Percentiles rank a stretch among this genome's conserved stretches.
Evolutionary conservation across 179 eudicot genomes (phyloP).

Genomic region (Corrigiola litoralis): DNA sequence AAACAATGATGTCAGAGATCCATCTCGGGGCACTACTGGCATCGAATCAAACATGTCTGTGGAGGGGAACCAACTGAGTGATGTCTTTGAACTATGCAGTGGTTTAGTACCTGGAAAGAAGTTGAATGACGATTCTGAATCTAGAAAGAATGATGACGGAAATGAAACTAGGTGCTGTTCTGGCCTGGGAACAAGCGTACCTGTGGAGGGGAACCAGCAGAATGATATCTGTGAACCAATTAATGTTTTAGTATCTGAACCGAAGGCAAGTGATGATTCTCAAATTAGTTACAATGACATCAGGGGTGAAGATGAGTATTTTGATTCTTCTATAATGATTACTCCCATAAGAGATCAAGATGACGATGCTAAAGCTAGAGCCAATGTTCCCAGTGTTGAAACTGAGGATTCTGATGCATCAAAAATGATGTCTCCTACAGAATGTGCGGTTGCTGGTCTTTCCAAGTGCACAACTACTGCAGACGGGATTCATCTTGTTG

Average conservation of each 20-base stretch:
- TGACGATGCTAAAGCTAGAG: neutral
- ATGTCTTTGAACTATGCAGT: neutral
- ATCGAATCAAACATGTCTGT: constrained; percentile 12
- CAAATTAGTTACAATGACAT: neutral
- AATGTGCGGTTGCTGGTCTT: constrained; percentile 6
- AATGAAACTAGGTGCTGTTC: neutral
- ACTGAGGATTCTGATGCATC: constrained; percentile 12
- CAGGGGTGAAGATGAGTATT: neutral
- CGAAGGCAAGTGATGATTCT: constrained; percentile 3
- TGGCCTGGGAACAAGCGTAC: neutral
- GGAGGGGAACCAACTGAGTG: constrained; percentile 25
- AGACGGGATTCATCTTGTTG: constrained; percentile 1
- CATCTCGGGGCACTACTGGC: neutral
- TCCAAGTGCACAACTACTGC: constrained; percentile 9
- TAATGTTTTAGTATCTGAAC: constrained; percentile 7
- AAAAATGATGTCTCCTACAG: constrained; percentile 6
- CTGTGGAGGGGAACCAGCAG: neutral
- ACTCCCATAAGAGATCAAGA: neutral
- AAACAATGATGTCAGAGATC: constrained; percentile 2
- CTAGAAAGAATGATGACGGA: neutral
- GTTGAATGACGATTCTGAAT: constrained; percentile 11
- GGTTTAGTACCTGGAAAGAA: neutral
- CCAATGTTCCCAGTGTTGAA: constrained; percentile 8
- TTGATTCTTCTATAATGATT: neutral
- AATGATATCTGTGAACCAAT: neutral